These are phyloP conservation scores for Asterochloris sp. DNA, from an alignment of 139 green algal genomes.

Conservation along the genomic window DNA sequence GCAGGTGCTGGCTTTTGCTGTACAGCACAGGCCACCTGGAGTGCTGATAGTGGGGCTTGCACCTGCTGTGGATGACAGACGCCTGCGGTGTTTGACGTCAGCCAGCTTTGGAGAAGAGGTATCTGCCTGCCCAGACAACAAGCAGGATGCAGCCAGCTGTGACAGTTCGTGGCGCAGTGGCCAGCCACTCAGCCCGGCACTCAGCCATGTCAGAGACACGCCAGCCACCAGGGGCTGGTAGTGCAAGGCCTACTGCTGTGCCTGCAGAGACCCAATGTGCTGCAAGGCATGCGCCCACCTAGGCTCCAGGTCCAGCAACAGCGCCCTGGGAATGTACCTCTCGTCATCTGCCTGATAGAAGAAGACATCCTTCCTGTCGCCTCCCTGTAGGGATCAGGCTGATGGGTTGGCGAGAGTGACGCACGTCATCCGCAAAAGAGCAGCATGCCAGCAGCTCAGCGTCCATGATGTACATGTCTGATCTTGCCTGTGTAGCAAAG, in stretches of 20 bases:
- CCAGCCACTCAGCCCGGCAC: too few species aligned
- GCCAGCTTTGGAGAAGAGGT: background rate
- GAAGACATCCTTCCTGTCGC: slow-evolving; percentile 98
- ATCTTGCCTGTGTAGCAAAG: slow-evolving; percentile 64
- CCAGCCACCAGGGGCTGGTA: too few species aligned
- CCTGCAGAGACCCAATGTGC: background rate
- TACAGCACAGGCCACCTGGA: background rate
- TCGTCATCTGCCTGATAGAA: slow-evolving; percentile 99
- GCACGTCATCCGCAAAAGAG: too few species aligned
- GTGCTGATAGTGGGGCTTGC: too few species aligned
- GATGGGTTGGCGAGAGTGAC: background rate
- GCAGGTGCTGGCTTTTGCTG: too few species aligned
- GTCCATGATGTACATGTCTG: background rate
- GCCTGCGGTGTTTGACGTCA: too few species aligned
- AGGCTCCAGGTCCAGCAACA: slow-evolving; percentile 97
- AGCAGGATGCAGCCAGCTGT: background rate
- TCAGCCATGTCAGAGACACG: too few species aligned
- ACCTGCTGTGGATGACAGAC: too few species aligned
- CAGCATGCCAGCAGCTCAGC: background rate
- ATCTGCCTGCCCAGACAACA: background rate
- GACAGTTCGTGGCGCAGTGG: too few species aligned
- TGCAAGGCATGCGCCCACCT: slow-evolving; percentile 32
- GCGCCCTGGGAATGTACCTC: slow-evolving; percentile 93
- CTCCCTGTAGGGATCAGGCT: slow-evolving; percentile 19
- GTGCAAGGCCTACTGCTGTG: too few species aligned